A percentile compares a stretch with the other conserved stretches of the same genome.
Evolutionary conservation across 2,329 filamentous ascomycete genomes (phyloP).

Genomic region (Coleophoma cylindrospora): DNA sequence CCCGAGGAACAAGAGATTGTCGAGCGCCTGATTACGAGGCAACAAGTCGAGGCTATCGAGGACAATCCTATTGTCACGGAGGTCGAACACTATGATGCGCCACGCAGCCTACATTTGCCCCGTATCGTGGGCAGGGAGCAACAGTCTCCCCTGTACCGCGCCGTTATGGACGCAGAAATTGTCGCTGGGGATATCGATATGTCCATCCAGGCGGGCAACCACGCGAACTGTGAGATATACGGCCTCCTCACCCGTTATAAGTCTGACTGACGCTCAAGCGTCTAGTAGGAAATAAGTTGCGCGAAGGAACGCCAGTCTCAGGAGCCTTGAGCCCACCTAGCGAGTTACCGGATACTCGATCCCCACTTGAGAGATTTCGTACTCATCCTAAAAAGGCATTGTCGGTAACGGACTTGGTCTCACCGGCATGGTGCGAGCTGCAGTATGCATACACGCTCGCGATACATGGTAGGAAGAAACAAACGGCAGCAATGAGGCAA

Average conservation of each 20-base stretch:
- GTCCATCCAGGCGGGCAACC: constrained; percentile 25
- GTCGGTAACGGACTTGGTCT: constrained; percentile 82
- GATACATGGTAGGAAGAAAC: constrained; percentile 67
- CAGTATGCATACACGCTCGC: constrained; percentile 88
- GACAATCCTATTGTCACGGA: constrained; percentile 20
- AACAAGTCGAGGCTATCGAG: constrained; percentile 27
- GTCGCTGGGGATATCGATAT: constrained; percentile 17
- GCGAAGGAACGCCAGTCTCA: not conserved
- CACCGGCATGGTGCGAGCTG: constrained; percentile 92
- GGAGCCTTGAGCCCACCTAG: constrained; percentile 1
- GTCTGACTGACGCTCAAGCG: constrained; percentile 60
- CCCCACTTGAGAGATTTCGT: constrained; percentile 75
- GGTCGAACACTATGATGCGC: constrained; percentile 26
- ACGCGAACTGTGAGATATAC: constrained; percentile 46
- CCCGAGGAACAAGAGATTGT: constrained; percentile 50
- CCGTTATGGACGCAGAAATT: constrained; percentile 19
- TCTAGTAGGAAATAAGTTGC: constrained; percentile 46
- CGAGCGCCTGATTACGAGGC: constrained; percentile 40
- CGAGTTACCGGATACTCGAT: constrained; percentile 35
- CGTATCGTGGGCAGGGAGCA: constrained; percentile 33
- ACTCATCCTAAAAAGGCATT: constrained; percentile 72
- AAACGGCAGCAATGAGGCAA: constrained; percentile 77
- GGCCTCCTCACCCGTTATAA: constrained; percentile 7
- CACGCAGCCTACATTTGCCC: constrained; percentile 31
- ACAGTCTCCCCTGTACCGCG: constrained; percentile 20